Conservation (phyloP, 345 rosid species). For the Firmiana major region DNA sequence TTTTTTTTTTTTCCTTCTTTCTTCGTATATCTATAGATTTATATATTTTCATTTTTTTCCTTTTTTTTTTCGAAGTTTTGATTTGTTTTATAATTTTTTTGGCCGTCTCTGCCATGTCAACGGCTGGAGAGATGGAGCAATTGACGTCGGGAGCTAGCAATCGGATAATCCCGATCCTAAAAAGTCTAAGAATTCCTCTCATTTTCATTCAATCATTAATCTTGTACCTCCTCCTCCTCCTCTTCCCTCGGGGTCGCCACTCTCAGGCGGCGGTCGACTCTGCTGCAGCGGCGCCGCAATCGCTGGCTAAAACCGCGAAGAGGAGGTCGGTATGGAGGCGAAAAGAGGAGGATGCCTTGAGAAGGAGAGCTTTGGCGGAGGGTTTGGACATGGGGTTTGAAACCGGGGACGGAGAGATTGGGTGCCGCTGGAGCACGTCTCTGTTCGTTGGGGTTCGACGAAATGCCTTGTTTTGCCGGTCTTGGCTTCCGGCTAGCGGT, state of each 20-base stretch:
- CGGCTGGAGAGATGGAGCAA: constrained; percentile 75
- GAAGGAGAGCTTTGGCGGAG: constrained; percentile 83
- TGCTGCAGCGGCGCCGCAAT: constrained; percentile 13
- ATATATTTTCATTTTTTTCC: neutral
- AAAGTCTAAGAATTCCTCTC: constrained; percentile 43
- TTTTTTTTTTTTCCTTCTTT: neutral
- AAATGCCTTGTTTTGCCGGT: constrained; percentile 77
- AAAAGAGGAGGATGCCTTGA: constrained; percentile 87
- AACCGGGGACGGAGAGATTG: constrained; percentile 35
- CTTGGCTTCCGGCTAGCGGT: constrained; percentile 72
- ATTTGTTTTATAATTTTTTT: neutral
- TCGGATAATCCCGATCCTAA: constrained; percentile 80
- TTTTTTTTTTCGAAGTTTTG: neutral
- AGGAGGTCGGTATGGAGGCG: constrained; percentile 48
- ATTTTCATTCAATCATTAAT: constrained; percentile 48
- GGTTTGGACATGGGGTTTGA: constrained; percentile 45
- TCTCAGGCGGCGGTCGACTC: constrained; percentile 17
- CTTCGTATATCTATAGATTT: neutral
- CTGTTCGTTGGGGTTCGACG: constrained; percentile 60
- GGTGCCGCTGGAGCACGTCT: constrained; percentile 49
- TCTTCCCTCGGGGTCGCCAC: constrained; percentile 63
- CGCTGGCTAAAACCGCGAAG: constrained; percentile 37
- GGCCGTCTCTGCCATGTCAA: constrained; percentile 34
- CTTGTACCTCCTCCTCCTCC: constrained; percentile 47
- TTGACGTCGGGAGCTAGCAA: constrained; percentile 98